Percentiles rank a stretch among this genome's conserved stretches.
These are phyloP conservation scores for Celoporthe dispersa DNA, from an alignment of 2,329 filamentous ascomycete species.

Conservation along the genomic window DNA sequence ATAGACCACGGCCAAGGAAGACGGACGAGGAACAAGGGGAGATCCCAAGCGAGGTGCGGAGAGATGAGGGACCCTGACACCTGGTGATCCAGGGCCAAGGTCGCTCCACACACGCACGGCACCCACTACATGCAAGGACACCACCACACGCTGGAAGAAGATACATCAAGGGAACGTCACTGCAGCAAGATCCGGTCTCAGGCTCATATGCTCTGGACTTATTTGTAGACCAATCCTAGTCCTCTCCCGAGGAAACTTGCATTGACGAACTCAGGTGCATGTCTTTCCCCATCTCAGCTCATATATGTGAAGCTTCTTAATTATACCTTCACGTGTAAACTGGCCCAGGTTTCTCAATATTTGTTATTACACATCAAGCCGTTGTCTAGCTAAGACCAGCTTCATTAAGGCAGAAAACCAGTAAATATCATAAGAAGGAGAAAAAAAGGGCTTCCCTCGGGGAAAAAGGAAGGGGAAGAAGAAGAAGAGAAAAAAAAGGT, in stretches of 20 bases:
- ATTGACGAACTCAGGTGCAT: neutral
- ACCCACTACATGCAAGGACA: too few species aligned
- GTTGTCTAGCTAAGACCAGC: neutral
- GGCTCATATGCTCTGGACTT: too few species aligned
- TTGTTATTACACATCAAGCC: neutral
- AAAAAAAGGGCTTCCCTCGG: too few species aligned
- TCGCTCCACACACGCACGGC: too few species aligned
- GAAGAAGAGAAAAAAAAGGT: neutral
- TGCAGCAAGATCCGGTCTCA: too few species aligned
- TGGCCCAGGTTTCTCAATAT: too few species aligned
- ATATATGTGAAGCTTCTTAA: neutral
- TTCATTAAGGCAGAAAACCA: neutral
- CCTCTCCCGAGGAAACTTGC: neutral
- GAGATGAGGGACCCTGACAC: neutral
- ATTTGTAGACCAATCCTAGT: neutral
- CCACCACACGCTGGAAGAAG: neutral
- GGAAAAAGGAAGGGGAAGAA: too few species aligned
- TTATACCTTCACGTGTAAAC: neutral
- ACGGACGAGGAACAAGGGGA: neutral
- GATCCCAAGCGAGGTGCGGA: neutral
- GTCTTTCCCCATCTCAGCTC: neutral
- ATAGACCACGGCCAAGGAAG: neutral
- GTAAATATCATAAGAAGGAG: neutral
- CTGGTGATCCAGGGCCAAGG: neutral
- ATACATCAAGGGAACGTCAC: too few species aligned